A percentile compares a stretch with the other conserved stretches of the same genome.
Conservation (phyloP, 176 grass and related monocot genomes). For the Tuctoria greenei region DNA sequence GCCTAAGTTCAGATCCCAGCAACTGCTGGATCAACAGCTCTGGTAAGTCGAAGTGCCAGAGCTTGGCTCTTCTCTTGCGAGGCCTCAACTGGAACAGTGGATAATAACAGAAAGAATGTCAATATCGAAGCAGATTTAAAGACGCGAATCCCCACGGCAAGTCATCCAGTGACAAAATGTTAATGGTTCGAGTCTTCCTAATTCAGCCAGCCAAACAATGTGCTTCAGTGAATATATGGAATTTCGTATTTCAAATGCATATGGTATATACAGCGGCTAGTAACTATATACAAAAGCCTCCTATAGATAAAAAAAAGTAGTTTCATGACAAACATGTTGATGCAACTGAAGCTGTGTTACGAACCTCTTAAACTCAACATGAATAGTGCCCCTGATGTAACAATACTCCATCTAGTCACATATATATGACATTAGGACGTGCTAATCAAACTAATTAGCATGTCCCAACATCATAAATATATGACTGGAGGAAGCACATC, state of each 20-base stretch:
- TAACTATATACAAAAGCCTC: constrained; percentile 11
- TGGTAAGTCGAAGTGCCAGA: constrained; percentile 47
- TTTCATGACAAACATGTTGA: background rate
- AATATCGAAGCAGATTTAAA: background rate
- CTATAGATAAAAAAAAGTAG: background rate
- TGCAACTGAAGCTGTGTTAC: background rate
- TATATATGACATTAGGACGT: background rate
- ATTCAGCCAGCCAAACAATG: constrained; percentile 12
- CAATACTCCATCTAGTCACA: background rate
- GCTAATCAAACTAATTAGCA: background rate
- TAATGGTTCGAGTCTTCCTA: background rate
- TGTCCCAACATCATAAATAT: background rate
- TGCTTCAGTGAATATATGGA: background rate
- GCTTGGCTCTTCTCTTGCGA: constrained; percentile 62
- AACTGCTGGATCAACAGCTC: constrained; percentile 65
- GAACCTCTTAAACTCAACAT: no score
- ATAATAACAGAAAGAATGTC: constrained; percentile 7
- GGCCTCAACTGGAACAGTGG: constrained; percentile 36
- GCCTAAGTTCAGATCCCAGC: constrained; percentile 44
- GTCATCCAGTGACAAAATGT: background rate
- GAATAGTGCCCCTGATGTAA: background rate
- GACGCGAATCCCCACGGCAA: background rate
- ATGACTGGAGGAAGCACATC: background rate
- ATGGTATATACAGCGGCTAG: background rate
- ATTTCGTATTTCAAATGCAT: constrained; percentile 1